Base-by-base conservation (phyloP, 2,329 filamentous ascomycete species). In the Pestalotiopsis sp. region DNA sequence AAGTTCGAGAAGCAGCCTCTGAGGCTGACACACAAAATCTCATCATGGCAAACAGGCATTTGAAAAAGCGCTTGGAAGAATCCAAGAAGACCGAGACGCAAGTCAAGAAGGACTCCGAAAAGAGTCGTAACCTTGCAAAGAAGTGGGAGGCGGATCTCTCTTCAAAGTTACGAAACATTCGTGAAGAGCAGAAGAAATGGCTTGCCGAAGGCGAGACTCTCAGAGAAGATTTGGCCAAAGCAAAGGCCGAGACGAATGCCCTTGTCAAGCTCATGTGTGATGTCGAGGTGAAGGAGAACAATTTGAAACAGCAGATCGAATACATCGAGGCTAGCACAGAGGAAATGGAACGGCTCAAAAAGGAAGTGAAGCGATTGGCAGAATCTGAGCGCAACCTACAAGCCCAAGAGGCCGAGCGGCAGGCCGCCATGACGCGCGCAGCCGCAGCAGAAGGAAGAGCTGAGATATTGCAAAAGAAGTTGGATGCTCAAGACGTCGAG, bases 11-110 rank as follows among this genome's bases (percentile, higher is more conserved):
- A 77, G 92, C 92, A 7, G 92, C 92, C 1, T 91, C 89, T 1
- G 93, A 95, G 77, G 93, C 93, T 0, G 93, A 96, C 76, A 94
- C 92, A 2, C 92, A 95, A 72, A 94, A 94, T 66, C 82, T 96
- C 3, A 89, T 95, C 71, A 91, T 94, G 74, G 90, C 87, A 20
- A 95, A 95, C 76, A 89, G 92, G 20, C 89, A 89, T 23, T 81
- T 95, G 38, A 93, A 91, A 77, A 89, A 89, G 67, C 91, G 92
- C 66, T 85, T 94, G 9, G 90, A 92, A 67, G 92, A 94, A 68
- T 90, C 91, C 1, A 93, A 92, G 74, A 89, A 91, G 73, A 83
- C 87, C 2, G 92, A 93, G 78, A 84, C 88, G 69, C 90, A 92
- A 75, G 86, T 91, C 65, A 91, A 90, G 74, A 92, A 89, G 71